Conservation (phyloP, 352 stramenopile species). For the Globisporangium viniferum region DNA sequence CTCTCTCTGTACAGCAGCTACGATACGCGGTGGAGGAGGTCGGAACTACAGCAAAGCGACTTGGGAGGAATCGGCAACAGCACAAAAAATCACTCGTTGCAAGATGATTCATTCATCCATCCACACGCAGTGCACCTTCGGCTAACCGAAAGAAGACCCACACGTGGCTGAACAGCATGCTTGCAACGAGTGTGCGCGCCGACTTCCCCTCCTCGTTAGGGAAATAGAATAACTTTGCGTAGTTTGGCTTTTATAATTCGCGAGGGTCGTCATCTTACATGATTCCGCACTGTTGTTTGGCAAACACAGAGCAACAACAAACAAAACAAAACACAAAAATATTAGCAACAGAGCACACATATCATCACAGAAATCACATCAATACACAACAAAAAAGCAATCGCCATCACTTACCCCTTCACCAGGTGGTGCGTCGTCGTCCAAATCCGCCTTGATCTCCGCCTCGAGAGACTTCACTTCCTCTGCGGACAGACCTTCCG, state of each 20-base stretch:
- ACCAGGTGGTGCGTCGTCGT: conserved; percentile 44
- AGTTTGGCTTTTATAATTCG: conserved; percentile 12
- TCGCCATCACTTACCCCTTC: conserved; percentile 43
- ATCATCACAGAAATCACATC: background rate
- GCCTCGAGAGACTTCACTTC: conserved; percentile 62
- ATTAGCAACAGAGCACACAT: background rate
- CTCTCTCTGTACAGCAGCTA: conserved; percentile 11
- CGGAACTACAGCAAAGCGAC: background rate
- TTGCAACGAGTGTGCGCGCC: background rate
- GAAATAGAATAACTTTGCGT: conserved; percentile 6
- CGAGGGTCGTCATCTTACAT: conserved; percentile 24
- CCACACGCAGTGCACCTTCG: background rate
- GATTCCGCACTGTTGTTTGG: conserved; percentile 27
- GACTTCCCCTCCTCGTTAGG: background rate
- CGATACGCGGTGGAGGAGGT: conserved; percentile 2
- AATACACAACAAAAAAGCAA: background rate
- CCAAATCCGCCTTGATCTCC: conserved; percentile 42
- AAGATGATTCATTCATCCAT: background rate
- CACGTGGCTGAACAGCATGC: background rate
- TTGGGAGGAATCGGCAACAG: background rate
- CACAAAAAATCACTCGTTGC: background rate
- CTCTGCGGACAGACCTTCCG: conserved; percentile 51
- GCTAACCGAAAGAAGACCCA: background rate
- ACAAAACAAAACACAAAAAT: background rate
- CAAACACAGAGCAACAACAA: background rate